These are phyloP conservation scores for Canavalia ensiformis DNA, from an alignment of 306 rosid species.

Conservation along the genomic window DNA sequence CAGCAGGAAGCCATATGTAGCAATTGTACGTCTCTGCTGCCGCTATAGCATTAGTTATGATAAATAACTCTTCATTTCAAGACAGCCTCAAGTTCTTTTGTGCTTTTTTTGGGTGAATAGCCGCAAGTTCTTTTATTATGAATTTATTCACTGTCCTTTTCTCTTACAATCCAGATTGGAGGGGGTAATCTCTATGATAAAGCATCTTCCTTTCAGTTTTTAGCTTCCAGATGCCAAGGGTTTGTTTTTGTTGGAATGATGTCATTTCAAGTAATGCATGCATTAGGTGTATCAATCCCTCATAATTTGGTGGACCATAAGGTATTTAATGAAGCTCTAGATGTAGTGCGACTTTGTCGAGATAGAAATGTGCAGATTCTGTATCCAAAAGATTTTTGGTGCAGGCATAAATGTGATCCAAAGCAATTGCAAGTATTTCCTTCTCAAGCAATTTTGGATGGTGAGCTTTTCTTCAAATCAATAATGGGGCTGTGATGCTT, in stretches of 20 bases:
- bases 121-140: constrained; percentile 5
- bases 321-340: constrained; percentile 61
- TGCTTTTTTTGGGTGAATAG: not conserved
- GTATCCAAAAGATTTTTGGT: constrained; percentile 88
- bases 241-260: constrained; percentile 87
- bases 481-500: constrained; percentile 9
- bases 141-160: constrained; percentile 38
- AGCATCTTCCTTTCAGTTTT: constrained; percentile 75
- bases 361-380: constrained; percentile 65
- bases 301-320: constrained; percentile 61
- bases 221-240: constrained; percentile 79
- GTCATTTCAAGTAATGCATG: constrained; percentile 91
- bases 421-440: constrained; percentile 66
- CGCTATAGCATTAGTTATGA: constrained; percentile 37
- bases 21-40: constrained; percentile 70
- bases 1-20: constrained; percentile 73
- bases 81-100: constrained; percentile 10
- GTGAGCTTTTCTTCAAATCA: constrained; percentile 57
- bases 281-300: constrained; percentile 74
- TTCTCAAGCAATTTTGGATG: constrained; percentile 69
- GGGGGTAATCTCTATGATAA: constrained; percentile 74
- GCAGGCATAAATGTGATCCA: constrained; percentile 62
- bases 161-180: constrained; percentile 74
- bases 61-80: constrained; percentile 30
- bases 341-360: constrained; percentile 63